A percentile compares a stretch with the other conserved stretches of the same genome.
These are phyloP conservation scores for Aphanocladium album DNA, from an alignment of 2,329 filamentous ascomycete species.

Conservation along the genomic window DNA sequence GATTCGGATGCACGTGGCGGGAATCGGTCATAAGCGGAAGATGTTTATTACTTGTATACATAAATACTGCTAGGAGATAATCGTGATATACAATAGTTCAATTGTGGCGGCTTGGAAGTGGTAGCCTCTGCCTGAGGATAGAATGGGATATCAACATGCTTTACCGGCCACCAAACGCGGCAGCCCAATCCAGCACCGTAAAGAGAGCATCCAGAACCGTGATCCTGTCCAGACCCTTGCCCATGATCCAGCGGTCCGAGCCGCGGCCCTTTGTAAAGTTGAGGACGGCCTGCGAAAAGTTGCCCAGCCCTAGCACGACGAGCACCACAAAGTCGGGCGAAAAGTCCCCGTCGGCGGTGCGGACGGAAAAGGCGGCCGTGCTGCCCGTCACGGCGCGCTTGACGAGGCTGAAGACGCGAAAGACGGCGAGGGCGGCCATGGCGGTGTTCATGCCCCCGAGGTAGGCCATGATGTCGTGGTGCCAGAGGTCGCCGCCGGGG, in stretches of 20 bases:
- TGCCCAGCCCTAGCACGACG: conserved; percentile 20
- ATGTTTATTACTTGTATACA: too few species aligned
- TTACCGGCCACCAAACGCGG: neutral
- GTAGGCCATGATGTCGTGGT: conserved; percentile 6
- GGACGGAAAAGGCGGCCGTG: conserved; percentile 7
- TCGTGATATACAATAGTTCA: too few species aligned
- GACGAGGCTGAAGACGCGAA: neutral
- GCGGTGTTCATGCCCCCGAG: neutral
- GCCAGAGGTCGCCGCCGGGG: neutral
- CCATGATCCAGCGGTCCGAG: conserved; percentile 23
- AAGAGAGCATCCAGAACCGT: conserved; percentile 21
- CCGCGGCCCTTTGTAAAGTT: conserved; percentile 18
- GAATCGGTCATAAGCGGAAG: too few species aligned
- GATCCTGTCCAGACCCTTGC: conserved; percentile 22
- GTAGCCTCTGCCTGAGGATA: too few species aligned
- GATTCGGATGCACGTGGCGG: too few species aligned
- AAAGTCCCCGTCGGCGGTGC: conserved; percentile 15
- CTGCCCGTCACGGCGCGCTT: neutral
- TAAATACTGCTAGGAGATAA: too few species aligned
- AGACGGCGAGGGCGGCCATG: neutral
- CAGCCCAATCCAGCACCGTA: conserved; percentile 17
- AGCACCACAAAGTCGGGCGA: conserved; percentile 19
- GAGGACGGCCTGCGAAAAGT: conserved; percentile 22
- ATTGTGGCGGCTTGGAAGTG: too few species aligned
- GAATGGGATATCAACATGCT: neutral